phyloP scores from a whole-genome alignment of 1,139 yeast genomes.

The Candida freyschussii region DNA sequence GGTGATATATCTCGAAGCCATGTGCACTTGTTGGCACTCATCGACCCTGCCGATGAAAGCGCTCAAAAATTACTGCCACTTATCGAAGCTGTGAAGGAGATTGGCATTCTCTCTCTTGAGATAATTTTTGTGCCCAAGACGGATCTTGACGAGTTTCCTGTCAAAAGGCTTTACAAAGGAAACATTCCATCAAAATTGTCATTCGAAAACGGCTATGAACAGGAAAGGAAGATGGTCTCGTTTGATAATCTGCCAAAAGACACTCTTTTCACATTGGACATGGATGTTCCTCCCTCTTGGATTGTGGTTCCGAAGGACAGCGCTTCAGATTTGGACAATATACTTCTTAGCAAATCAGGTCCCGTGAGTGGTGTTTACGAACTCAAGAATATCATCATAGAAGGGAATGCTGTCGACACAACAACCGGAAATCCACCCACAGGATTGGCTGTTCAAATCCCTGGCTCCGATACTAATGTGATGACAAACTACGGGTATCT shows the following conservation, averaged over 20 bases:
- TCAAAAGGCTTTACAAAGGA: conserved; percentile 52
- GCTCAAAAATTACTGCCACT: conserved; percentile 61
- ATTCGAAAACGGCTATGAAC: conserved; percentile 38
- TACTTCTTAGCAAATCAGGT: conserved; percentile 39
- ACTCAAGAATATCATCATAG: conserved; percentile 51
- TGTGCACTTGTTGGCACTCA: conserved; percentile 50
- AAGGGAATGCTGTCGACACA: conserved; percentile 54
- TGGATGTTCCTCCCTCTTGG: conserved; percentile 69
- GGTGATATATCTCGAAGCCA: conserved; percentile 26
- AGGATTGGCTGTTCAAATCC: conserved; percentile 47
- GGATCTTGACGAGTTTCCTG: conserved; percentile 37
- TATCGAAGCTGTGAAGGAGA: conserved; percentile 37
- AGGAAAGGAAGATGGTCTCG: conserved; percentile 19
- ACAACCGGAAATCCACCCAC: conserved; percentile 35
- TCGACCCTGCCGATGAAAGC: conserved; percentile 69
- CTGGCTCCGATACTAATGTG: conserved; percentile 52
- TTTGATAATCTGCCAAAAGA: conserved; percentile 44
- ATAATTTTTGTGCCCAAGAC: conserved; percentile 57
- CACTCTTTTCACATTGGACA: conserved; percentile 48
- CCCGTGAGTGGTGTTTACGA: conserved; percentile 40
- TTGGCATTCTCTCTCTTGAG: conserved; percentile 45
- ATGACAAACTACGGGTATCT: conserved; percentile 75
- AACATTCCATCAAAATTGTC: conserved; percentile 27
- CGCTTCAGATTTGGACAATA: conserved; percentile 57
- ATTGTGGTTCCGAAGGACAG: conserved; percentile 46